Conservation (phyloP, 2,329 filamentous ascomycete genomes). For the Botrytis hyacinthi region DNA sequence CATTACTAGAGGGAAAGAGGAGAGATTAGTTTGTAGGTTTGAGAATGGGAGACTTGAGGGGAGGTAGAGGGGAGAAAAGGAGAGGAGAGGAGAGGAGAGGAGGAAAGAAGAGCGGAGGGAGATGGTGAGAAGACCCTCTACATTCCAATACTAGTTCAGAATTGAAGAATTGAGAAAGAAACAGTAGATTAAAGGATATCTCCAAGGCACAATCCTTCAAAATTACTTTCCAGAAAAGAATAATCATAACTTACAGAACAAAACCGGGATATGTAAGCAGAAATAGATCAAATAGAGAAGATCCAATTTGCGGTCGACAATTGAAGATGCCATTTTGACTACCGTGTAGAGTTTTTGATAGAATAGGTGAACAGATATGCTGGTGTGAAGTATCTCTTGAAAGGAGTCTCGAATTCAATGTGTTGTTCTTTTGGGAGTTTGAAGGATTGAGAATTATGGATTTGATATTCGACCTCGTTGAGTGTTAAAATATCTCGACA, state of each 20-base stretch:
- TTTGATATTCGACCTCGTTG: not conserved
- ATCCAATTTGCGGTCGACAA: slow-evolving; percentile 37
- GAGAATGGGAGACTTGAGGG: not conserved
- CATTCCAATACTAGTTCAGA: not conserved
- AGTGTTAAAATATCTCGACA: not conserved
- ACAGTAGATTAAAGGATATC: not conserved
- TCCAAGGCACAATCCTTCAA: not conserved
- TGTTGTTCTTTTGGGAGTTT: not conserved
- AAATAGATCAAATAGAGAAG: slow-evolving; percentile 58
- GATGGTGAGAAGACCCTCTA: not conserved
- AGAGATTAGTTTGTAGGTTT: not conserved
- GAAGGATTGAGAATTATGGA: not conserved
- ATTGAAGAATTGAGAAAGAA: not conserved
- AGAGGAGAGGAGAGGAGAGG: not conserved
- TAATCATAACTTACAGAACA: slow-evolving; percentile 50
- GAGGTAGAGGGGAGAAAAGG: too few relatives aligned
- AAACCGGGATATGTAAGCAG: slow-evolving; percentile 57
- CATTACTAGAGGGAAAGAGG: slow-evolving; percentile 46
- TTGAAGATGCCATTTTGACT: slow-evolving; percentile 32
- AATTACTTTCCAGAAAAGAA: not conserved
- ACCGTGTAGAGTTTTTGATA: not conserved
- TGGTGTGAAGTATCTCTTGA: too few relatives aligned
- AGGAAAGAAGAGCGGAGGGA: not conserved
- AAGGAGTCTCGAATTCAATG: too few relatives aligned
- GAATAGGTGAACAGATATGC: not conserved